Evolutionary conservation across 306 rosid species (phyloP), one percentile per base, ranked within the genome.

Genomic region (Glycine soja): DNA sequence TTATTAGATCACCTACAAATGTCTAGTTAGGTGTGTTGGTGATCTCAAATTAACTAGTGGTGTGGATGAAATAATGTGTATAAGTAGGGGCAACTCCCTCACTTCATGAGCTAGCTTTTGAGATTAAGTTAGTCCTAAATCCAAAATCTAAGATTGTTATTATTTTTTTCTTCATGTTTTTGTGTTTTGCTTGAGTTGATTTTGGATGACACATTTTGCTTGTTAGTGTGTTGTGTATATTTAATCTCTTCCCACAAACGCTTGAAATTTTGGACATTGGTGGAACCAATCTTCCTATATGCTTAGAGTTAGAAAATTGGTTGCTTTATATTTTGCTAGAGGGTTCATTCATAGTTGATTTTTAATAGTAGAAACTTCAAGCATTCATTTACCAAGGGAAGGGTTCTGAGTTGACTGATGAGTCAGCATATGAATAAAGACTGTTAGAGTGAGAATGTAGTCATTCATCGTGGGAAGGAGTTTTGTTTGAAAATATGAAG

Each of bases 401-500:
- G 42, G 66, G 3, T 36, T 63, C 45, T 62, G 43, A 5, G 46
- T 34, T 63, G 16, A 63, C 10, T 43, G 14, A 10, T 15, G 16
- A 40, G 59, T 74, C 51, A 59, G 58, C 32, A 51, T 50, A n/a
- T 8, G 53, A 46, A 46, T 53, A 32, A 59, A 51, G 62, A 47
- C 73, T 24, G 13, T 16, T 75, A 54, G 38, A 65, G 47, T 65
- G 61, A 58, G 68, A 53, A 77, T 24, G 66, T 34, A 18, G 59
- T 18, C 58, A 36, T 77, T 70, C 50, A 43, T 82, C 65, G 16
- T 16, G 52, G 74, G 63, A 36, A 75, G 57, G 69, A 61, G 9
- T 74, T 74, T 65, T 66, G 9, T 70, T 70, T 70, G 63, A 40
- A 63, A 59, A 79, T 52, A 10, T 13, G 36, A 67, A 65, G 13